Evolutionary conservation across 1,284 basidiomycete species (phyloP), one percentile per base, ranked within the genome.

Genomic region (Apiotrichum laibachii): DNA sequence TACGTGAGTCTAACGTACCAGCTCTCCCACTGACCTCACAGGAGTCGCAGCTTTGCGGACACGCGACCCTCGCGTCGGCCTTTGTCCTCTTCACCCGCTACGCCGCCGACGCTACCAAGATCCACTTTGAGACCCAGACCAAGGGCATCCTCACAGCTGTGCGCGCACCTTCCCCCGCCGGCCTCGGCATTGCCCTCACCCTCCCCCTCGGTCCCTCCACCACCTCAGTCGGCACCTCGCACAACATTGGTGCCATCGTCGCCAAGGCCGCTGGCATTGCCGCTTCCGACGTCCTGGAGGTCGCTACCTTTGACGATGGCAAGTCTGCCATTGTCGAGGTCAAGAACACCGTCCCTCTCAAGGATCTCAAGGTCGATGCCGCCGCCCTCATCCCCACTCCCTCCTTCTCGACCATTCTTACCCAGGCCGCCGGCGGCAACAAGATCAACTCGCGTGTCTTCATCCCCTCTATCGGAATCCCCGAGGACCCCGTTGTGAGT

Each of bases 401-500:
- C 19, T 3, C 45, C 8, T 18, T 19, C 22, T 42, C 49, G 40
- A 56, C 54, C 11, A 54, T 56, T 34, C 16, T 61, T 10, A 61
- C 62, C 12, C 62, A 64, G 39, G 50, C 55, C 1, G 47, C 44
- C 1, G 48, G 46, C 15, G 50, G 44, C 12, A 51, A 58, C 4
- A 35, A 35, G 21, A 54, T 64, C 56, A 57, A 65, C 46, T 68
- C 67, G 15, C 55, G 73, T 46, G 68, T 72, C 26, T 71, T 71
- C 55, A 65, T 47, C 2, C 66, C 68, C 2, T 60, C 60, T 4
- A 22, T 69, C 3, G 70, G 66, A 2, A 60, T 71, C 31, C 64
- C 64, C 31, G 73, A 75, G 54, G 73, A 75, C 60, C 66, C 69
- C 31, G 70, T 75, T 7, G 73, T 75, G 49, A 65, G 71, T 71